A percentile compares a stretch with the other conserved stretches of the same genome.
phyloP scores from a whole-genome alignment of 2,329 filamentous ascomycete species.

The Aspergillus versicolor region DNA sequence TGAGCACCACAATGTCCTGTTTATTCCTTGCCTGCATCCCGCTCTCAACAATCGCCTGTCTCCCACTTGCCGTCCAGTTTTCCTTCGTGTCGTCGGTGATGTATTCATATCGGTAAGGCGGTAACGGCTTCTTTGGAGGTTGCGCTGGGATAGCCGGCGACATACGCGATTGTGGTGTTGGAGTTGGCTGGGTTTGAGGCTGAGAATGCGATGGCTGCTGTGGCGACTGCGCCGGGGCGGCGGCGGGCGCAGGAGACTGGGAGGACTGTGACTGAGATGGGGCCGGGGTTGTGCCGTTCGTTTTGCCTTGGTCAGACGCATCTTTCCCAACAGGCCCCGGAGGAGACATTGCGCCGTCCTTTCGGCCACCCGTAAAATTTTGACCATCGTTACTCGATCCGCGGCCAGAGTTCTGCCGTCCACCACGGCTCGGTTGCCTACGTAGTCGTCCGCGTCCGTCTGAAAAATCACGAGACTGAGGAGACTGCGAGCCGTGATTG shows the following conservation, averaged over 20 bases:
- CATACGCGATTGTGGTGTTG: conserved; percentile 15
- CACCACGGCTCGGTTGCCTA: conserved; percentile 39
- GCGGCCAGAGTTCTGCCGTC: conserved; percentile 37
- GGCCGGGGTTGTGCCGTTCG: conserved; percentile 28
- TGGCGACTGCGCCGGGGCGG: conserved; percentile 12
- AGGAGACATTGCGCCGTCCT: conserved; percentile 33
- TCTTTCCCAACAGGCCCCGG: conserved; percentile 29
- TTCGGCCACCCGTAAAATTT: conserved; percentile 31
- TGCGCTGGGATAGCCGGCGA: conserved; percentile 15
- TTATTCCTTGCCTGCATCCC: conserved; percentile 64
- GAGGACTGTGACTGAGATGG: conserved; percentile 17
- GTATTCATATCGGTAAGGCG: conserved; percentile 68
- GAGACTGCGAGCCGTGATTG: conserved; percentile 40
- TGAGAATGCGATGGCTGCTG: conserved; percentile 14
- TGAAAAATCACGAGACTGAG: conserved; percentile 34
- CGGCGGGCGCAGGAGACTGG: conserved; percentile 22
- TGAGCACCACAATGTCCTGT: conserved; percentile 67
- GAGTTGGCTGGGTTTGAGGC: conserved; percentile 18
- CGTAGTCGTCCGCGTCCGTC: conserved; percentile 41
- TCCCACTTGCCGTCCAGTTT: conserved; percentile 67
- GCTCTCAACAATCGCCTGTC: conserved; percentile 64
- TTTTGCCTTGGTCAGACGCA: conserved; percentile 26
- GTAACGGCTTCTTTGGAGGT: conserved; percentile 23
- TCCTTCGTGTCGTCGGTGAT: conserved; percentile 69
- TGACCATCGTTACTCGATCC: conserved; percentile 36